Base-by-base conservation (phyloP, 2,329 filamentous ascomycete species). In the Byssochlamys sp. region DNA sequence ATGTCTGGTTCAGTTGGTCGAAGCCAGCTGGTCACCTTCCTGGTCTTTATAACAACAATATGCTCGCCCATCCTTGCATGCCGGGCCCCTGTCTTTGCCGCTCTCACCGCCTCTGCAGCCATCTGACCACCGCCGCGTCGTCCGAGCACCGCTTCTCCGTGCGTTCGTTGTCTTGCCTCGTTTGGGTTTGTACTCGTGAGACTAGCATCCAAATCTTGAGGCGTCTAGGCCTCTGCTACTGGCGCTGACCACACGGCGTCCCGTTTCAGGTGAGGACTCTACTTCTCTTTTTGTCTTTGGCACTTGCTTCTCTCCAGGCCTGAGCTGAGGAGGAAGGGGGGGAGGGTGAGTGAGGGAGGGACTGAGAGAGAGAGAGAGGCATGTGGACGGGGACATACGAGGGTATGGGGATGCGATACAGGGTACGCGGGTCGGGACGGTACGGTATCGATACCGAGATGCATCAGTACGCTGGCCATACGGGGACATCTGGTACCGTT, bases 11-110 rank as follows among this genome's bases (percentile, higher is more conserved):
- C 31, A 45, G 35, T 45, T 45, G 35, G 35, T 45, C n/a, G 12
- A 50, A 24, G 52, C 50, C n/a, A 27, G 35, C 14, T 50, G 50
- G 31, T 31, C 54, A 27, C 28, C 33, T 57, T 55, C 28, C 25
- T 53, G 24, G 53, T 59, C 28, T 53, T 54, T 52, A 27, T 50
- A 50, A 57, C 55, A 54, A 45, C n/a, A 39, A 39, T 39, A 45
- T 45, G 39, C 39, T 45, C 39, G 39, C 39, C 39, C 39, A 45
- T 45, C 39, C 39, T 24, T 45, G 39, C 39, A 45, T 45, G 39
- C n/a, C 29, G 9, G 7, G 9, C 9, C 29, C 39, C 39, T 45
- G 19, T 19, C 39, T 45, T 45, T n/a, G 39, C 39, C 39, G 19
- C 35, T 14, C 39, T 45, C 39, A 45, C 39, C 39, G 39, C 39